Evolutionary conservation across 2,329 filamentous ascomycete species (phyloP).

Genomic region (Cryphonectria carpinicola): DNA sequence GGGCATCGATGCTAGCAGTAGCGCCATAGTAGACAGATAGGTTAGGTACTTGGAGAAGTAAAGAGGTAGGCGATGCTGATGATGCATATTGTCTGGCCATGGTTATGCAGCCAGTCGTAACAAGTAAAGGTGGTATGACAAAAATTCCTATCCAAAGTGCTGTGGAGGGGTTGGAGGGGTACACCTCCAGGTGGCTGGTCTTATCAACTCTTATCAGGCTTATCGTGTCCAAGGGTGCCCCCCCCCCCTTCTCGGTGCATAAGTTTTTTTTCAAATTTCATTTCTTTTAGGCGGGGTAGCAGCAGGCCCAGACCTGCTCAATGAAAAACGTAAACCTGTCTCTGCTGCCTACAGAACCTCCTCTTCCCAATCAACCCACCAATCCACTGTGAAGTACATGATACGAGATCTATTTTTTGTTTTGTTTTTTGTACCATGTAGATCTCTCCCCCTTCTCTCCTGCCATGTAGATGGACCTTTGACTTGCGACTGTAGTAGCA

Average conservation of each 20-base stretch:
- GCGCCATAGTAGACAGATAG: background rate
- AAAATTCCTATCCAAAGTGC: background rate
- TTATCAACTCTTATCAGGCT: background rate
- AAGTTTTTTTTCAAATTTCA: background rate
- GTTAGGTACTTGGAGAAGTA: background rate
- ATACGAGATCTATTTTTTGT: too few species aligned
- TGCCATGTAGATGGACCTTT: background rate
- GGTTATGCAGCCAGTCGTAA: background rate
- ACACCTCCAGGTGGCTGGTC: conserved; percentile 8
- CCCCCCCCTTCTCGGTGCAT: background rate
- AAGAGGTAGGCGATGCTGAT: background rate
- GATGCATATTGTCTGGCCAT: background rate
- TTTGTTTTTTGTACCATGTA: too few species aligned
- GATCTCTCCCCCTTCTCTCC: too few species aligned
- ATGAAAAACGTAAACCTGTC: background rate
- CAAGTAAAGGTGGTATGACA: background rate
- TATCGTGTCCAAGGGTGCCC: background rate
- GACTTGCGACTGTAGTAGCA: background rate
- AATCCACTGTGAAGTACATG: too few species aligned
- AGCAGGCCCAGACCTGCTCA: background rate
- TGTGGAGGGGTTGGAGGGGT: conserved; percentile 12
- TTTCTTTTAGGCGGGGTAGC: conserved; percentile 22
- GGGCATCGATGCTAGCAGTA: background rate
- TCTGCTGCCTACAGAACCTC: background rate
- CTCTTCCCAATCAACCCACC: too few species aligned